These are phyloP conservation scores for Drechslerella stenobrocha DNA, from an alignment of 2,329 filamentous ascomycete species.

Conservation along the genomic window DNA sequence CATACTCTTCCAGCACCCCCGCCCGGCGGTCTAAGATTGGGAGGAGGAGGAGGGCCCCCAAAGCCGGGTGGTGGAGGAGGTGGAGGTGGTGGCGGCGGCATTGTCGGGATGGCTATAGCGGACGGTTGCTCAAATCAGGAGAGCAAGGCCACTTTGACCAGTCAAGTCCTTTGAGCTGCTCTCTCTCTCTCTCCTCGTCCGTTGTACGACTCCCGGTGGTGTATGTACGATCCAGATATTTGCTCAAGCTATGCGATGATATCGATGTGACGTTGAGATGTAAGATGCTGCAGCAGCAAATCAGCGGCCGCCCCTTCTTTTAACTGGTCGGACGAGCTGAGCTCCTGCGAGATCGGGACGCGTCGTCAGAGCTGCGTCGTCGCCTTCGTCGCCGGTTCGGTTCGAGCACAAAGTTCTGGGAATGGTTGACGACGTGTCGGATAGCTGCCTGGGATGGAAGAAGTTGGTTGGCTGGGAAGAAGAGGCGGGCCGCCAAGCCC, in stretches of 20 bases:
- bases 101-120: constrained; percentile 2
- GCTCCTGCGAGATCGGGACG: constrained; percentile 14
- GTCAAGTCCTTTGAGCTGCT: not conserved
- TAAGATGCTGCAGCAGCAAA: constrained; percentile 1
- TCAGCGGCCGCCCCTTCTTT: constrained; percentile 1
- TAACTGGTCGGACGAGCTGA: constrained; percentile 9
- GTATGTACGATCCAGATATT: too few species aligned
- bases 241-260: too few species aligned
- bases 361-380: constrained; percentile 28
- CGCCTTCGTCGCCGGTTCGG: not conserved
- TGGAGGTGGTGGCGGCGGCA: constrained; percentile 47
- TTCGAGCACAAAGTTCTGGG: constrained; percentile 5
- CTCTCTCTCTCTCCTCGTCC: not conserved
- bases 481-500: not conserved
- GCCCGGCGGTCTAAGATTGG: constrained; percentile 41
- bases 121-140: not conserved
- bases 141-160: not conserved
- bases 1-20: constrained; percentile 39
- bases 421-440: constrained; percentile 36
- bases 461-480: not conserved
- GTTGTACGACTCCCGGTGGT: constrained; percentile 6
- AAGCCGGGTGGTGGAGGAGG: constrained; percentile 49
- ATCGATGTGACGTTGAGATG: constrained; percentile 14
- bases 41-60: constrained; percentile 49
- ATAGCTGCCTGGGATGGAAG: constrained; percentile 10